Evolutionary conservation across 768 basidiomycete species (phyloP), one percentile per base, ranked within the genome.

Genomic region (Mycena galopus): DNA sequence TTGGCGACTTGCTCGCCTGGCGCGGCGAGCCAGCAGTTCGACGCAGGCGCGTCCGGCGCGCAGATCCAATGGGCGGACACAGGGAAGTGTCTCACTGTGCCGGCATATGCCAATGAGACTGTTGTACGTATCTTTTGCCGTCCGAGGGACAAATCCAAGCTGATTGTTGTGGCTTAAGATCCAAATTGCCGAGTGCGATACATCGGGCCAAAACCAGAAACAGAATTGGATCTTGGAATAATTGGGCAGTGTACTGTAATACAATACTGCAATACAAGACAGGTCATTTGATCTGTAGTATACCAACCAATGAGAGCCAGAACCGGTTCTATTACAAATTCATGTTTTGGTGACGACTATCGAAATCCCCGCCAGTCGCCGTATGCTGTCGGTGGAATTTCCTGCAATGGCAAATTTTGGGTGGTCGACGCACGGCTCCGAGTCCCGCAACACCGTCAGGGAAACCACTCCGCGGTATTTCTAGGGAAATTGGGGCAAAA

Each of bases 111-210:
- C 44, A 63, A 63, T 51, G 62, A 63, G 62, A 63, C 47, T 51
- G 62, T 63, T 63, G 62, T 63, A 63, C 62, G 62, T 63, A 51
- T 51, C 47, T 63, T 63, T 63, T 63, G 62, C 62, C 62, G 62
- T 63, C 62, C 60, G 39, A 63, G 47, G 47, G 62, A 63, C 44
- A 63, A 63, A 63, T 63, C 47, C 44, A 51, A 50, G 47, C 62
- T 63, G 62, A 63, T 63, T 63, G 50, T 63, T 63, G 47, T 63
- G 62, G 47, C 62, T 63, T 63, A 63, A 63, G 62, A 63, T 63
- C 62, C 62, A 63, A 63, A 63, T 63, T 63, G 47, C 44, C 29
- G 44, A 51, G 47, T 63, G 62, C 47, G 62, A 63, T 63, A 51
- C 62, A 47, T 63, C 62, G 62, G 62, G 47, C 62, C 62, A 63